Evolutionary conservation across 2,329 filamentous ascomycete genomes (phyloP).

Genomic region (Diaporthe caulivora): DNA sequence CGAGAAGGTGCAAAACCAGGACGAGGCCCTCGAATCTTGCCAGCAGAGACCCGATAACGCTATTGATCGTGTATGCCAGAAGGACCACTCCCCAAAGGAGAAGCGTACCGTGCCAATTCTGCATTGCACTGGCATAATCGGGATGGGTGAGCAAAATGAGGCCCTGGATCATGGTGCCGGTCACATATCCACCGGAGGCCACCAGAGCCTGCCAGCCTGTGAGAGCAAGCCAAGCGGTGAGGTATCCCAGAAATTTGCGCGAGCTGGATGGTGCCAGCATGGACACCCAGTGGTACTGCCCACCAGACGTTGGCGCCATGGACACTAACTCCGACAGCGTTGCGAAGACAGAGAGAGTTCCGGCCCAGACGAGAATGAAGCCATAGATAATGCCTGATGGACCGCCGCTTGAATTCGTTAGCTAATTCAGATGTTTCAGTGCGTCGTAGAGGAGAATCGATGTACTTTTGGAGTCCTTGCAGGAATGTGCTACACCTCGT

Average conservation of each 20-base stretch:
- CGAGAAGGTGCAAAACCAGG: constrained; percentile 50
- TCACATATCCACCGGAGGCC: constrained; percentile 40
- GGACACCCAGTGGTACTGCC: constrained; percentile 63
- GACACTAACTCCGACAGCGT: constrained; percentile 64
- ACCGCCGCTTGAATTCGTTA: constrained; percentile 53
- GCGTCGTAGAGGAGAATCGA: too few relatives aligned
- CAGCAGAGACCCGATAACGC: constrained; percentile 40
- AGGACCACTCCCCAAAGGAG: constrained; percentile 43
- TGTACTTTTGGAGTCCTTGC: constrained; percentile 21
- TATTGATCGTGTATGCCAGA: constrained; percentile 42
- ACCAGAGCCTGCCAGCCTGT: constrained; percentile 43
- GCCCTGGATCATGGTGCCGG: constrained; percentile 44
- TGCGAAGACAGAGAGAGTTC: constrained; percentile 53
- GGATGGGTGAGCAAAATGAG: constrained; percentile 41
- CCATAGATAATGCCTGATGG: constrained; percentile 60
- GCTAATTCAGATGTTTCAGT: constrained; percentile 38
- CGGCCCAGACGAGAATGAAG: constrained; percentile 54
- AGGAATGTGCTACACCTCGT: background rate
- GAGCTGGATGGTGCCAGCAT: constrained; percentile 44
- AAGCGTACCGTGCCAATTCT: constrained; percentile 44
- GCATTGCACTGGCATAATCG: constrained; percentile 30
- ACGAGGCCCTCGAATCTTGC: constrained; percentile 45
- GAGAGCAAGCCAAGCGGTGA: constrained; percentile 45
- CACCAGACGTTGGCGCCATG: constrained; percentile 68
- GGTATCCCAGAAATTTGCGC: constrained; percentile 43